Evolutionary conservation across 352 stramenopile genomes (phyloP).

Genomic region (Phytophthora pistaciae): DNA sequence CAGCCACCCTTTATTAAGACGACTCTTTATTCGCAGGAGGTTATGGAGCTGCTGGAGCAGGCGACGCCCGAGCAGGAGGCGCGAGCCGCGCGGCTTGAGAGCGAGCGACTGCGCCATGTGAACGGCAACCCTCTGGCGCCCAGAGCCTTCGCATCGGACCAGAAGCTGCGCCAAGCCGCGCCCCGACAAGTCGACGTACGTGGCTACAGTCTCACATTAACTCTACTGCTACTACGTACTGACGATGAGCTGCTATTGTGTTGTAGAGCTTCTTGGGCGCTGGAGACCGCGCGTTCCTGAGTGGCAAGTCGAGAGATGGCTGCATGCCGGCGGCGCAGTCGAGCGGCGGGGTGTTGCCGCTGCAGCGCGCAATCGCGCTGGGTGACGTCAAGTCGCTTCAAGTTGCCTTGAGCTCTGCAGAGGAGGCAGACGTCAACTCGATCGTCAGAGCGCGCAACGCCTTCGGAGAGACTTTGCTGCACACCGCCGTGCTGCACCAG

Average conservation of each 20-base stretch:
- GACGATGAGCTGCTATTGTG: neutral
- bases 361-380: constrained; percentile 70
- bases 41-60: constrained; percentile 40
- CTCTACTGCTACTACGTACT: neutral
- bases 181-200: constrained; percentile 23
- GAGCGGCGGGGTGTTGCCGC: constrained; percentile 42
- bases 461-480: constrained; percentile 73
- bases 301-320: constrained; percentile 32
- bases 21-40: neutral
- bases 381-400: constrained; percentile 51
- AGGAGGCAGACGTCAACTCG: neutral
- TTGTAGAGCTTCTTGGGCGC: constrained; percentile 57
- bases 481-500: constrained; percentile 71
- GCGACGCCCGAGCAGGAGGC: constrained; percentile 37
- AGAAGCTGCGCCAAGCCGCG: constrained; percentile 21
- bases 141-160: constrained; percentile 41
- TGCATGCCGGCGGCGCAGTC: constrained; percentile 38
- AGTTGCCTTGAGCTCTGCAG: constrained; percentile 10
- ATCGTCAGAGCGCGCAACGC: constrained; percentile 39
- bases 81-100: constrained; percentile 38
- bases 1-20: neutral
- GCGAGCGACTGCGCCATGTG: constrained; percentile 38
- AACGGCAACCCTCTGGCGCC: constrained; percentile 57
- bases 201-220: neutral
- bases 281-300: constrained; percentile 59